Conservation (phyloP, 805 yeast genomes). For the Lachancea cidri region DNA sequence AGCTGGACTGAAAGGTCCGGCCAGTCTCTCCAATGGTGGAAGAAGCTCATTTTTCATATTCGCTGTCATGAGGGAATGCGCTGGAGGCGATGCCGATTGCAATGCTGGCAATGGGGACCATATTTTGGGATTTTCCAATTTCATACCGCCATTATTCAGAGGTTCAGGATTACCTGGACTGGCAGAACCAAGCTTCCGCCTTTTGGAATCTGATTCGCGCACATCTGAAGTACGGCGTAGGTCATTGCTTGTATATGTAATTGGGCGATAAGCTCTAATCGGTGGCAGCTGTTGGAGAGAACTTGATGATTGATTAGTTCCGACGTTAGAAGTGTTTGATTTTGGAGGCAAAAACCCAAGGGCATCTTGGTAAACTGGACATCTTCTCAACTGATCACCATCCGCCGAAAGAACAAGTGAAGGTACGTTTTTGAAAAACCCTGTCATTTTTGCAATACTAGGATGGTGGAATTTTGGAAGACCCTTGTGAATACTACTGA, state of each 20-base stretch:
- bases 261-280: slow-evolving; percentile 30
- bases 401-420: slow-evolving; percentile 29
- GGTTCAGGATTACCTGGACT: slow-evolving; percentile 5
- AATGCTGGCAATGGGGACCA: slow-evolving; percentile 3
- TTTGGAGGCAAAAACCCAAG: slow-evolving; percentile 26
- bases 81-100: not conserved
- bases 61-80: not conserved
- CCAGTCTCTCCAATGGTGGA: slow-evolving; percentile 2
- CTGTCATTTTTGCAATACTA: slow-evolving; percentile 24
- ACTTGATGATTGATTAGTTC: slow-evolving; percentile 6
- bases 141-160: not conserved
- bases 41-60: slow-evolving; percentile 2
- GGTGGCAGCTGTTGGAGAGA: slow-evolving; percentile 28
- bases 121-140: not conserved
- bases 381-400: slow-evolving; percentile 31
- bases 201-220: slow-evolving; percentile 19
- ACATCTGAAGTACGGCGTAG: slow-evolving; percentile 22
- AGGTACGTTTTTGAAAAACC: slow-evolving; percentile 31
- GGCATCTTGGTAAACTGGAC: slow-evolving; percentile 36
- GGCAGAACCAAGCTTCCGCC: slow-evolving; percentile 14
- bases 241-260: slow-evolving; percentile 30
- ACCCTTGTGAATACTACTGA: not conserved
- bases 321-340: slow-evolving; percentile 5
- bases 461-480: slow-evolving; percentile 17
- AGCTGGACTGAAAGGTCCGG: not conserved